These are phyloP conservation scores for Auriscalpium orientale DNA, from an alignment of 768 basidiomycete genomes.

Conservation along the genomic window DNA sequence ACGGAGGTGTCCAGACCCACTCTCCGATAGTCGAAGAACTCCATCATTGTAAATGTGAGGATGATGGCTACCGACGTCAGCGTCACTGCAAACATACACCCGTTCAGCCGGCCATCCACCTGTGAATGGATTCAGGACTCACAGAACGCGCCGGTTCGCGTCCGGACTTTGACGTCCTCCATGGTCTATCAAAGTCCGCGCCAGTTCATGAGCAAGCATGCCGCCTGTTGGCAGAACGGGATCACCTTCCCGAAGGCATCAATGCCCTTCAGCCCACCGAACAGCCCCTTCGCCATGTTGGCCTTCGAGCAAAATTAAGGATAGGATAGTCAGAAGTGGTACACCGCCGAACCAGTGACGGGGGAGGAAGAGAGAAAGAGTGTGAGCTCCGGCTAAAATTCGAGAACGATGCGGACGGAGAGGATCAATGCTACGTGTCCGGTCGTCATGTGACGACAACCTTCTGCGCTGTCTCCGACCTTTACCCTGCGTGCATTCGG, in stretches of 20 bases:
- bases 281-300: slow-evolving; percentile 69
- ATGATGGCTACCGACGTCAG: slow-evolving; percentile 89
- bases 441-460: neutral
- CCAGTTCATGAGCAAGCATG: neutral
- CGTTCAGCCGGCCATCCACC: slow-evolving; percentile 1
- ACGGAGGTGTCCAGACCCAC: slow-evolving; percentile 86
- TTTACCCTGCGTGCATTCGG: neutral
- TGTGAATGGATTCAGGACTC: slow-evolving; percentile 23
- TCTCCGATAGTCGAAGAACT: slow-evolving; percentile 91
- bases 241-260: slow-evolving; percentile 99
- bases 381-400: neutral
- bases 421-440: slow-evolving; percentile 1
- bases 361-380: neutral
- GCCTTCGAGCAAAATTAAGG: slow-evolving; percentile 13
- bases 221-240: neutral
- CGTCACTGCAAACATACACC: slow-evolving; percentile 57
- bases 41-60: slow-evolving; percentile 82
- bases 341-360: neutral
- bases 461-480: neutral
- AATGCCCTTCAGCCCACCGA: slow-evolving; percentile 77
- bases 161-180: slow-evolving; percentile 99
- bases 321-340: slow-evolving; percentile 4
- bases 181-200: slow-evolving; percentile 57
- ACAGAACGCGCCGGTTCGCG: slow-evolving; percentile 88
- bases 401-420: neutral